Base-by-base conservation (phyloP, 768 basidiomycete species). In the Phaffia australis region DNA sequence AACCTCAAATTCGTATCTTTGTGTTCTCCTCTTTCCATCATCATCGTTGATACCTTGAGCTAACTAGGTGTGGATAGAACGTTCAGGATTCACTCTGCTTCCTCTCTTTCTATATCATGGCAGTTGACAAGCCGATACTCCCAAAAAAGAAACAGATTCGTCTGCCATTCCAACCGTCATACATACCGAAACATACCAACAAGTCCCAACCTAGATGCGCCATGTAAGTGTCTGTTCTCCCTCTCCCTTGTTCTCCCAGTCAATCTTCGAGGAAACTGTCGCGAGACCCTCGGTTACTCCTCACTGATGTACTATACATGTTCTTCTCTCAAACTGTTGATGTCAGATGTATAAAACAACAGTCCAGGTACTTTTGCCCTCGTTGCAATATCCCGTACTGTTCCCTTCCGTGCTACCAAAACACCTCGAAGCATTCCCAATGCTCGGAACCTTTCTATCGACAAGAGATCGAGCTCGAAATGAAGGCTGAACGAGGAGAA, bases 371-470 rank as follows among this genome's bases (percentile, higher is more conserved):
- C 75, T 85, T 84, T 0, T 92, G 89, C 70, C 86, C 89, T 27
- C 80, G 80, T 42, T 92, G 89, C 77, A 90, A 90, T 72, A 77
- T 86, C 30, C 81, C 82, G 0, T 91, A 91, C 71, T 92, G 89
- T 77, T 87, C 87, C 30, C 74, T 90, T 35, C 77, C 79, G 15
- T 92, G 89, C 76, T 92, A 59, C 42, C 60, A 62, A 19, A 29
- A 50, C 21, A 18, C 48, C 16, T 79, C 80, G 87, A 73, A 77
- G 57, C 89, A 91, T 75, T 78, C 80, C 2, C 80, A 82, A 74
- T 91, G 89, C 77, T 89, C 88, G 29, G 89, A 91, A 74, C 77
- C 79, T 0, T 92, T 92, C 74, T 90, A 89, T 75, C 83, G 83
- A 70, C 84, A 83, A 60, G 85, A 88, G 72, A 76, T 91, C 3